Evolutionary conservation across 129 eudicot species (phyloP).

Genomic region (Chrysanthemum seticuspe): DNA sequence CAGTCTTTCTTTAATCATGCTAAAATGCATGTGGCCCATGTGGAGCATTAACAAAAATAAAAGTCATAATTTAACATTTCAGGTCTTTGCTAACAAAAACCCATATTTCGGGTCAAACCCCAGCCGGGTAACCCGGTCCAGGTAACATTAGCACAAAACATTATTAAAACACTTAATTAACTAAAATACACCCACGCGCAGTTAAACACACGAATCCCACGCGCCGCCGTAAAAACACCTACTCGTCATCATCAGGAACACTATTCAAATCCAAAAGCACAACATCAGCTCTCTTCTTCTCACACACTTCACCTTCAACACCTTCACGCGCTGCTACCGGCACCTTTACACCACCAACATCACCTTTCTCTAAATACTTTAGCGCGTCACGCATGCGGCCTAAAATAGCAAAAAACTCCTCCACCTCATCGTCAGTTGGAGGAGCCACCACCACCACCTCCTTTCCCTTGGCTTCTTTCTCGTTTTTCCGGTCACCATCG

Average conservation of each 20-base stretch:
- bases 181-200: conserved; percentile 11
- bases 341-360: conserved; percentile 8
- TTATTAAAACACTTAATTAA: neutral
- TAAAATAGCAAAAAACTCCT: conserved; percentile 53
- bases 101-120: conserved; percentile 21
- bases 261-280: conserved; percentile 28
- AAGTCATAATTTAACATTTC: neutral
- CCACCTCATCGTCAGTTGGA: conserved; percentile 64
- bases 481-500: conserved; percentile 18
- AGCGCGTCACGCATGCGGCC: conserved; percentile 30
- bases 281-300: conserved; percentile 8
- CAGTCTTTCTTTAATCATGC: neutral
- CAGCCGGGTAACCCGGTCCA: conserved; percentile 24
- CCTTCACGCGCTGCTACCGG: conserved; percentile 16
- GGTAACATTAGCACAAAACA: conserved; percentile 24
- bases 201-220: conserved; percentile 3
- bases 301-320: conserved; percentile 1
- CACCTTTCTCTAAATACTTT: conserved; percentile 39
- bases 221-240: conserved; percentile 16
- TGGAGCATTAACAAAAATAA: neutral
- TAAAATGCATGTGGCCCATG: neutral
- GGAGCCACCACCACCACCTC: conserved; percentile 30
- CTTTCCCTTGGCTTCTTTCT: conserved; percentile 6
- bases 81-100: neutral
- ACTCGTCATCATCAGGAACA: conserved; percentile 25